These are phyloP conservation scores for Bipolaris gigantea DNA, from an alignment of 2,329 filamentous ascomycete species.

Conservation along the genomic window DNA sequence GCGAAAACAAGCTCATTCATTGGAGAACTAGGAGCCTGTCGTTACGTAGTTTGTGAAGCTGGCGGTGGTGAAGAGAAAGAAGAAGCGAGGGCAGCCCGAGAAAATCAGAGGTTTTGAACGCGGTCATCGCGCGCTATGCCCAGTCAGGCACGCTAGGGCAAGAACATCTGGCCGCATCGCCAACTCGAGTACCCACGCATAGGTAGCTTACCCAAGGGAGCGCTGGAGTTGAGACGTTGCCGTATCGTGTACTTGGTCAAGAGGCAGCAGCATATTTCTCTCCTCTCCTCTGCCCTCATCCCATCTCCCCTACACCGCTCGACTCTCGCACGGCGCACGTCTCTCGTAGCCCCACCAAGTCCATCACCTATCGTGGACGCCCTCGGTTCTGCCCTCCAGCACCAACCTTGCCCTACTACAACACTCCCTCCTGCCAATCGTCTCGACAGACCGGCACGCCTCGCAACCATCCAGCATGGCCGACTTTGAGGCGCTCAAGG, in stretches of 20 bases:
- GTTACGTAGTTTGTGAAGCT: conserved; percentile 63
- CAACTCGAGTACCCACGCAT: conserved; percentile 12
- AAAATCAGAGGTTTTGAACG: conserved; percentile 36
- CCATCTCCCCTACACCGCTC: conserved; percentile 5
- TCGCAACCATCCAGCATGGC: conserved; percentile 61
- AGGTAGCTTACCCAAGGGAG: conserved; percentile 11
- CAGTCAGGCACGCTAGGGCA: conserved; percentile 14
- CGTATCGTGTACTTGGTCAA: conserved; percentile 14
- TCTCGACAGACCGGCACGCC: background rate
- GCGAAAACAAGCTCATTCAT: conserved; percentile 65
- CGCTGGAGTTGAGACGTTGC: conserved; percentile 31
- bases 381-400: conserved; percentile 30
- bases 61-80: conserved; percentile 54
- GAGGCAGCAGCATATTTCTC: conserved; percentile 9
- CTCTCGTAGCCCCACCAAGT: conserved; percentile 25
- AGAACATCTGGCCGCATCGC: conserved; percentile 20
- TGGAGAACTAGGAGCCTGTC: conserved; percentile 54
- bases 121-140: conserved; percentile 26
- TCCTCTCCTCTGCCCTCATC: conserved; percentile 8
- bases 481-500: conserved; percentile 86
- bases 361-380: conserved; percentile 33
- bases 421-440: conserved; percentile 8
- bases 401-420: conserved; percentile 23
- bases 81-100: conserved; percentile 37
- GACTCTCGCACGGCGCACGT: conserved; percentile 10